Evolutionary conservation across 345 rosid species (phyloP), one percentile per base, ranked within the genome.

Genomic region (Pugionium cornutum): DNA sequence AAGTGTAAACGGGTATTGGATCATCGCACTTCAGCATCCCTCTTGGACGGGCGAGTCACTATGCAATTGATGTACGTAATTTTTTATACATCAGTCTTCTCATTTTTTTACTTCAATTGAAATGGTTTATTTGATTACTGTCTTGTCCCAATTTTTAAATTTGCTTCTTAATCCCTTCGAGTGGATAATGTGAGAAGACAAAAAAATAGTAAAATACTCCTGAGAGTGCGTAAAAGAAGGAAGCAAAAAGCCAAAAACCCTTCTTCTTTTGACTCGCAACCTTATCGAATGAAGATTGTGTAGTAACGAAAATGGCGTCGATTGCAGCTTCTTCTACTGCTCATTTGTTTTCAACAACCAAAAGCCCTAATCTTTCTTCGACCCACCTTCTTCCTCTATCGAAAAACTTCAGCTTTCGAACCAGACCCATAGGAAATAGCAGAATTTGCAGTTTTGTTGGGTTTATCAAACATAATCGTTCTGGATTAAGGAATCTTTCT

Each of bases 291-390:
- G 48, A 61, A 32, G 46, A n/a, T n/a, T n/a, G n/a, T n/a, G n/a
- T n/a, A n/a, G n/a, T n/a, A 72, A 44, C 42, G 36, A 53, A 37
- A 68, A 85, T 85, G 91, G 83, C 84, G 33, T 57, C 84, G 8
- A 39, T 83, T 49, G 74, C 80, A 5, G 74, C 80, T 58, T 73
- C 74, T 67, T 74, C 82, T 56, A 42, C 80, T n/a, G 67, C 73
- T 2, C 69, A 34, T 41, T 63, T 71, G 5, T 72, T 63, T 33
- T 53, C 51, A 49, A 41, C 46, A 57, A 33, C 57, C 63, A 60
- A 56, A 70, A 61, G 28, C 54, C 53, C 54, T 47, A 54, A 9
- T 54, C 73, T 42, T 69, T 77, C 75, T 10, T 55, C 78, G 57
- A 27, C 68, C 53, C 71, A 58, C 47, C 67, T 62, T 65, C 27